phyloP scores from a whole-genome alignment of 208 protist species.

The Entamoeba dispar region DNA sequence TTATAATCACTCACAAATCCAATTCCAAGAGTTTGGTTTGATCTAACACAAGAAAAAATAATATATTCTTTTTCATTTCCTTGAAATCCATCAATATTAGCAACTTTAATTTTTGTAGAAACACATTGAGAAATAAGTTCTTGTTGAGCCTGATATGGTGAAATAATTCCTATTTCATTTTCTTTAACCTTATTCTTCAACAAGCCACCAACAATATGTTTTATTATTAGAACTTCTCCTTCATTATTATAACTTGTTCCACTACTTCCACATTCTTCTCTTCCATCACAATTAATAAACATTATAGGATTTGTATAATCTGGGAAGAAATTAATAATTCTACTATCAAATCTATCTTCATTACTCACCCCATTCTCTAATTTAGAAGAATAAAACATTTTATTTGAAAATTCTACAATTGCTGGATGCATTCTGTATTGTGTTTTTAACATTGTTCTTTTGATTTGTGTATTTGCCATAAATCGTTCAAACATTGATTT shows the following conservation, averaged over 20 bases:
- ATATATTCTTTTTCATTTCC: conserved; percentile 89
- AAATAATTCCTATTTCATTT: conserved; percentile 76
- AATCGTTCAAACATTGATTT: conserved; percentile 79
- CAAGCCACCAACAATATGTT: conserved; percentile 66
- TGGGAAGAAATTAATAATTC: conserved; percentile 60
- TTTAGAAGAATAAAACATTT: conserved; percentile 79
- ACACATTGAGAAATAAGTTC: conserved; percentile 61
- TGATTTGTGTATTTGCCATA: conserved; percentile 52
- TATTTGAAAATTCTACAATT: conserved; percentile 69
- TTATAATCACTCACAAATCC: conserved; percentile 78
- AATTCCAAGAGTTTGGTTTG: conserved; percentile 66
- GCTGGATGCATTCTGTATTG: conserved; percentile 93
- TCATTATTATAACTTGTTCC: conserved; percentile 80
- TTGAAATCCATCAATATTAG: conserved; percentile 73
- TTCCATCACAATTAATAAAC: conserved; percentile 61
- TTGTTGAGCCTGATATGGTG: conserved; percentile 83
- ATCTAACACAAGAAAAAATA: conserved; percentile 79
- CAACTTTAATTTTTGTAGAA: conserved; percentile 54
- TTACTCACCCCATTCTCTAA: conserved; percentile 72
- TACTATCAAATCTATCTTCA: conserved; percentile 33
- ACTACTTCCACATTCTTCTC: conserved; percentile 62
- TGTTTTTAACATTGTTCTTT: conserved; percentile 58
- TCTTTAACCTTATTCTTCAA: conserved; percentile 41
- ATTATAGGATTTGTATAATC: conserved; percentile 57
- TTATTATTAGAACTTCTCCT: conserved; percentile 51